These are phyloP conservation scores for Agroathelia rolfsii DNA, from an alignment of 1,284 basidiomycete species.

Conservation along the genomic window DNA sequence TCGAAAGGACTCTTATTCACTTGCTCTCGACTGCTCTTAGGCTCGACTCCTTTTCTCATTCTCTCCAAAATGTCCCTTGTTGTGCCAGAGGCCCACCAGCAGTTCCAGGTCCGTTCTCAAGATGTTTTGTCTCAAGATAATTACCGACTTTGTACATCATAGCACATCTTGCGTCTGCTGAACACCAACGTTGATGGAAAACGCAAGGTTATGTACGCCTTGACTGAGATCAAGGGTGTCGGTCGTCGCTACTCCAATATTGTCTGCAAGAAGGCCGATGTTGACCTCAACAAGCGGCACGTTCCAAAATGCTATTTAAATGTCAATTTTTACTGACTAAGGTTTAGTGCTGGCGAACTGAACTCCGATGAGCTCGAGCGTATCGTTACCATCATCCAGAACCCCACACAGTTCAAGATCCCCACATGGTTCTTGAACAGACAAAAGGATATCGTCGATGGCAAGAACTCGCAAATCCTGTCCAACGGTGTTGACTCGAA, in stretches of 20 bases:
- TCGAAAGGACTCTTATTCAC: no score
- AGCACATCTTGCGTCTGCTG: slow-evolving; percentile 97
- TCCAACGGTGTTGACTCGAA: slow-evolving; percentile 99
- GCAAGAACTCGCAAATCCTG: slow-evolving; percentile 93
- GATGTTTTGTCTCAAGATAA: slow-evolving; percentile 5
- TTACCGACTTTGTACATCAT: slow-evolving; percentile 9
- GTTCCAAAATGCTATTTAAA: slow-evolving; percentile 20
- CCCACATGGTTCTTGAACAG: slow-evolving; percentile 99
- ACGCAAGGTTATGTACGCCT: slow-evolving; percentile 95
- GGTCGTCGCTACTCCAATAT: slow-evolving; percentile 98
- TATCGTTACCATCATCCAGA: slow-evolving; percentile 99
- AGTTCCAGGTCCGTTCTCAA: slow-evolving; percentile 70
- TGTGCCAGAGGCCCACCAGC: slow-evolving; percentile 84
- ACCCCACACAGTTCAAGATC: slow-evolving; percentile 99
- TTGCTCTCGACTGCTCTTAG: no score
- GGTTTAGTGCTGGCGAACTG: slow-evolving; percentile 76
- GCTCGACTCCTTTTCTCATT: slow-evolving; percentile 8
- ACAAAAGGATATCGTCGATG: slow-evolving; percentile 96
- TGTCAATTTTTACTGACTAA: slow-evolving; percentile 1
- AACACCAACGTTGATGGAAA: slow-evolving; percentile 99
- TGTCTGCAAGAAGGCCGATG: slow-evolving; percentile 99
- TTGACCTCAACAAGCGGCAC: slow-evolving; percentile 97
- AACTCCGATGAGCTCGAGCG: slow-evolving; percentile 98
- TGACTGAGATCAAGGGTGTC: slow-evolving; percentile 99
- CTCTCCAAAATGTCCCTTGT: slow-evolving; percentile 76